Percentiles rank a stretch among this genome's conserved stretches.
Conservation (phyloP, 1,139 yeast species). For the Taphrina communis region DNA sequence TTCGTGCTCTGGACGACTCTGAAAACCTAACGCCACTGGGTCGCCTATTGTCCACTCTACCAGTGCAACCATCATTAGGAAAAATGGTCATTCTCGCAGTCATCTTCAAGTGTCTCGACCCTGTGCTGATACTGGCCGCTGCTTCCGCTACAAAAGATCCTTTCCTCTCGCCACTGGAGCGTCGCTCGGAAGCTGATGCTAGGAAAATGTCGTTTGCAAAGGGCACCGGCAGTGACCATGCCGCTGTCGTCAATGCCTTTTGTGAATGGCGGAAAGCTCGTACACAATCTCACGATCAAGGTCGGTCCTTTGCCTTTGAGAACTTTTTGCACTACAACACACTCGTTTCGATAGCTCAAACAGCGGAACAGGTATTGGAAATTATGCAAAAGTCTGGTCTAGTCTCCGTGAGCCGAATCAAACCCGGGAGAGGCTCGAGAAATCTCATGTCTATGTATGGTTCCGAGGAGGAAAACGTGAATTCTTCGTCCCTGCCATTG, state of each 20-base stretch:
- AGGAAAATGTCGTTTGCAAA: constrained; percentile 31
- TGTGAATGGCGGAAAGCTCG: constrained; percentile 25
- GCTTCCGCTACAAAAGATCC: constrained; percentile 42
- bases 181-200: constrained; percentile 35
- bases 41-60: constrained; percentile 50
- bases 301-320: constrained; percentile 20
- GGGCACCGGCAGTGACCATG: constrained; percentile 39
- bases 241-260: constrained; percentile 41
- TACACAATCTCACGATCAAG: constrained; percentile 19
- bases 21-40: constrained; percentile 67
- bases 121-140: constrained; percentile 46
- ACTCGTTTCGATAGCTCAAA: constrained; percentile 40
- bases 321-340: constrained; percentile 43
- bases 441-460: constrained; percentile 41
- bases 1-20: constrained; percentile 64
- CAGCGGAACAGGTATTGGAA: constrained; percentile 44
- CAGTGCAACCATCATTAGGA: constrained; percentile 76
- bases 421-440: constrained; percentile 12
- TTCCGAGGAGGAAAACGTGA: constrained; percentile 43
- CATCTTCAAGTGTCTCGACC: constrained; percentile 47
- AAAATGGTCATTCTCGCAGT: constrained; percentile 61
- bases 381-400: constrained; percentile 42
- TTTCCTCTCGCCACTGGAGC: constrained; percentile 44
- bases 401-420: background rate
- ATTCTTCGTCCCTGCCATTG: constrained; percentile 44